Percentiles rank a stretch among this genome's conserved stretches.
Evolutionary conservation across 805 yeast species (phyloP).

Genomic region (Zygotorulaspora florentina): DNA sequence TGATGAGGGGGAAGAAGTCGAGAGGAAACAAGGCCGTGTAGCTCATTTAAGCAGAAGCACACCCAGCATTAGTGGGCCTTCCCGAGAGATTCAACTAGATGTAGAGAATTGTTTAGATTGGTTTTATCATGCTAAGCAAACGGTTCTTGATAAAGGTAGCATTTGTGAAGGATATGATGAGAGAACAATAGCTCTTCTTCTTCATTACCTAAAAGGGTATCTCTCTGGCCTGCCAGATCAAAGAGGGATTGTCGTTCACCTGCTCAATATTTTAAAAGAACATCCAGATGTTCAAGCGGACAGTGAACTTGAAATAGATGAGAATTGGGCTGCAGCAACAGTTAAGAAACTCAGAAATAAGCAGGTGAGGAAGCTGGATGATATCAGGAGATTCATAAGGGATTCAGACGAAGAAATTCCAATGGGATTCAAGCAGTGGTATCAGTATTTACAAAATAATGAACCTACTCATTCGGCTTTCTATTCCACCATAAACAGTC

Average conservation of each 20-base stretch:
- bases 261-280: constrained; percentile 18
- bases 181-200: constrained; percentile 17
- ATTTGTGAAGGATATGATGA: constrained; percentile 20
- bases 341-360: constrained; percentile 10
- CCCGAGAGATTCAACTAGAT: constrained; percentile 5
- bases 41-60: background rate
- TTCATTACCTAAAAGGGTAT: constrained; percentile 19
- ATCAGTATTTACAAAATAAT: constrained; percentile 22
- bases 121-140: constrained; percentile 11
- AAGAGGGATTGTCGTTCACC: constrained; percentile 14
- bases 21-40: background rate
- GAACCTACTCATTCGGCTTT: constrained; percentile 27
- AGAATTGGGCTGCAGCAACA: constrained; percentile 21
- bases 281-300: constrained; percentile 9
- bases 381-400: constrained; percentile 16
- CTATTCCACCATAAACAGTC: constrained; percentile 12
- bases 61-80: background rate
- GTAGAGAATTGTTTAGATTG: constrained; percentile 14
- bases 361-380: constrained; percentile 17
- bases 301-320: constrained; percentile 21
- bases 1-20: constrained; percentile 19
- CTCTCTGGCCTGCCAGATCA: constrained; percentile 10
- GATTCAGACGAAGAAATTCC: constrained; percentile 13
- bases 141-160: constrained; percentile 8
- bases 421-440: constrained; percentile 30